These are phyloP conservation scores for Achlya hypogyna DNA, from an alignment of 352 stramenopile species.

Conservation along the genomic window DNA sequence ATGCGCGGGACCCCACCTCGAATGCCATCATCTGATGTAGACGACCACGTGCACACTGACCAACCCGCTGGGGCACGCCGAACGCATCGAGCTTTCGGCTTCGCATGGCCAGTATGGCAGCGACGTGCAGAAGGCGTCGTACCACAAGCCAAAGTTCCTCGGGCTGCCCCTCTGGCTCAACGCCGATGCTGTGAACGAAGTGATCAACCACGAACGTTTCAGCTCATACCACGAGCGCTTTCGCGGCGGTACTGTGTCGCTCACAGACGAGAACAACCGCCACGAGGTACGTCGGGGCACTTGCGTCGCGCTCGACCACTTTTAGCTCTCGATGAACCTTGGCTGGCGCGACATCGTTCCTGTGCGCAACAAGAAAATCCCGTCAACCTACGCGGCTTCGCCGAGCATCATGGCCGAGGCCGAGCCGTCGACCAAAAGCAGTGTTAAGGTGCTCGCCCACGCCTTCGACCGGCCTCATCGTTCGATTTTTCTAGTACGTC, in stretches of 20 bases:
- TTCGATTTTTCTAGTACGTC: conserved; percentile 49
- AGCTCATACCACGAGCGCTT: conserved; percentile 87
- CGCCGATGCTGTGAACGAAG: conserved; percentile 63
- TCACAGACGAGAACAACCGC: conserved; percentile 79
- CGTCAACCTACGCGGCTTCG: conserved; percentile 82
- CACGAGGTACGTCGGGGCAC: conserved; percentile 34
- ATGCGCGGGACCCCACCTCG: not conserved
- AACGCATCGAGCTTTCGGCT: conserved; percentile 71
- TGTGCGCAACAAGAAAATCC: conserved; percentile 70
- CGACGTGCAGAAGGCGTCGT: conserved; percentile 73
- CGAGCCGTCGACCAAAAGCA: conserved; percentile 86
- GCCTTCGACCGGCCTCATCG: not conserved
- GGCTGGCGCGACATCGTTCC: conserved; percentile 83
- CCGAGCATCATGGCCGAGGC: conserved; percentile 85
- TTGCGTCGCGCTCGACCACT: not conserved
- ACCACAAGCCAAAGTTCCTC: conserved; percentile 82
- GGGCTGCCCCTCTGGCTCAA: conserved; percentile 72
- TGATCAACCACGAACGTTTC: conserved; percentile 80
- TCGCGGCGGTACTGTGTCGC: conserved; percentile 66
- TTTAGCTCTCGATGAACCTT: conserved; percentile 59
- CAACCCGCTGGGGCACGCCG: conserved; percentile 75
- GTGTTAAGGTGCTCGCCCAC: conserved; percentile 40
- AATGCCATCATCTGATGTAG: not conserved
- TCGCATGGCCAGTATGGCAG: conserved; percentile 80
- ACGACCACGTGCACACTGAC: conserved; percentile 40